These are phyloP conservation scores for Linnemannia hyalina DNA, from an alignment of 192 early-diverging fungal species.

Conservation along the genomic window DNA sequence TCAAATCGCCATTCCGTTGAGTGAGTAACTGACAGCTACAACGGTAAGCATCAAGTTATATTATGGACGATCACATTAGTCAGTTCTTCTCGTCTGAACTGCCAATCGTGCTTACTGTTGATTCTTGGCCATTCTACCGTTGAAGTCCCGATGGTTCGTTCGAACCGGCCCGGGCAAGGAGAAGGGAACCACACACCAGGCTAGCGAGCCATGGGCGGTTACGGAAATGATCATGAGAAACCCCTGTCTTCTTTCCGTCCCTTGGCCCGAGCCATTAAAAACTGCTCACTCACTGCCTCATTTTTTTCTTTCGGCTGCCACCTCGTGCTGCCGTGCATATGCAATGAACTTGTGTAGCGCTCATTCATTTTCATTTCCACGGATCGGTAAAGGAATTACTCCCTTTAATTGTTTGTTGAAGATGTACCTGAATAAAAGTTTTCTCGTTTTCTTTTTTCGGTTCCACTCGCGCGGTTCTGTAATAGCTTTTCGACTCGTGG, in stretches of 20 bases:
- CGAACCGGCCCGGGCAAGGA: not conserved
- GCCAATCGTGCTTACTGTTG: not conserved
- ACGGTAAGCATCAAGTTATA: not conserved
- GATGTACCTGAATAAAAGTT: not conserved
- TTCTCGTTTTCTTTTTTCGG: no score
- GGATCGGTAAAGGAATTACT: not conserved
- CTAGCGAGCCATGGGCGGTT: not conserved
- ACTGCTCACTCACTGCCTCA: not conserved
- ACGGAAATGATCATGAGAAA: not conserved
- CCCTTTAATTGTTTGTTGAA: not conserved
- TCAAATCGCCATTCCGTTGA: not conserved
- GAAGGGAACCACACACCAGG: not conserved
- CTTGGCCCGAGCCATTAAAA: not conserved
- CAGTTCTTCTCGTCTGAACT: not conserved
- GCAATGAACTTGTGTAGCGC: not conserved
- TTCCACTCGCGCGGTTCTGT: no score
- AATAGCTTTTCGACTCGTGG: not conserved
- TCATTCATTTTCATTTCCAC: not conserved
- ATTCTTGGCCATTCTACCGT: not conserved
- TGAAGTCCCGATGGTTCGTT: not conserved
- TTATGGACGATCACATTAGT: not conserved
- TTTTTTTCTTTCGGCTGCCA: not conserved
- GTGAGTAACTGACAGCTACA: no score
- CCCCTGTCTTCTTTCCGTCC: not conserved
- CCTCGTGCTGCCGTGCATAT: not conserved